Base-by-base conservation (phyloP, 352 stramenopile genomes). In the Phytopythium kandeliae region DNA sequence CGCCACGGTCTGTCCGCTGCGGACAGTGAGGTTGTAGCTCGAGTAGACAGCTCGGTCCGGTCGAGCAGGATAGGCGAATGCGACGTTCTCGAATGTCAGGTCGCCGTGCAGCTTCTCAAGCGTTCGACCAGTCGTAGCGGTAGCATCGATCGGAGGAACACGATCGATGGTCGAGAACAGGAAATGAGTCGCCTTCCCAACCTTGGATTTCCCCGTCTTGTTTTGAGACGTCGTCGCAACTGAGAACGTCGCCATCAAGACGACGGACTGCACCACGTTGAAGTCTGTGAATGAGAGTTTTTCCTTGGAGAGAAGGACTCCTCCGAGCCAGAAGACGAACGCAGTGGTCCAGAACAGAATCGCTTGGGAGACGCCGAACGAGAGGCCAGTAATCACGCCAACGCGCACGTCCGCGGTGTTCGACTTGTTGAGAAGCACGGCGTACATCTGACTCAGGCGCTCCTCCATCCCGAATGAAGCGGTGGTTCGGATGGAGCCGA, bases 11-110 rank as follows among this genome's bases (percentile, higher is more conserved):
- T 61, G 28, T 12, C 87, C 82, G 22, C 71, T 71, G 12, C 56
- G 31, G 55, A 79, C 74, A 7, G 62, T 61, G 1, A 97, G 55
- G 43, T 67, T 79, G 45, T 98, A 76, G 36, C 65, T 62, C 24
- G 77, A 74, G 48, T 97, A 88, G 41, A 98, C 78, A 3, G 41
- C 48, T 13, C 73, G 61, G 10, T 91, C 74, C 1, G 77, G 78
- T 28, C 77, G 68, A 15, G 55, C 58, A 12, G 78, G 78, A 51
- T 89, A 89, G 22, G 68, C 37, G 59, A 89, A 89, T n/a, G 60
- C 46, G 31, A 89, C 63, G 48, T 78, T 61, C 17, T 53, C 44
- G 55, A 86, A 85, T 8, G 55, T 45, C 19, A 87, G 35, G 26
- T 69, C 69, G 0, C 74, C 72, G 16, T 40, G 2, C 3, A 54